These are phyloP conservation scores for Phalaenopsis hybrid DNA, from an alignment of 116 monocot species.

Conservation along the genomic window DNA sequence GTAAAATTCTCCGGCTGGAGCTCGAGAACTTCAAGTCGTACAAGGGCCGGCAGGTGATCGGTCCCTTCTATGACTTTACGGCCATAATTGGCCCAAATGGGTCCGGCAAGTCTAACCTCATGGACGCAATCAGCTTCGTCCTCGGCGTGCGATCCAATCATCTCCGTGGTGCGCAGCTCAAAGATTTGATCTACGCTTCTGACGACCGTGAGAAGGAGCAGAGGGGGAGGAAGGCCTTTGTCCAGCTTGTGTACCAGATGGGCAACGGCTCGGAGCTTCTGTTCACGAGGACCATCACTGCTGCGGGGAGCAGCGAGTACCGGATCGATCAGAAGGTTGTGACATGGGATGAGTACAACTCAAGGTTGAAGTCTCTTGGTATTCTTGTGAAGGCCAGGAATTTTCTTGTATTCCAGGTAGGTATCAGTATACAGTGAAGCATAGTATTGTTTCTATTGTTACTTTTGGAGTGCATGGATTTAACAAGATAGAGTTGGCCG, in stretches of 20 bases:
- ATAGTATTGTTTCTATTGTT: not conserved
- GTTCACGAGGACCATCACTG: constrained; percentile 79
- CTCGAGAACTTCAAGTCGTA: constrained; percentile 99
- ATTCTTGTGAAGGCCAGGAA: constrained; percentile 97
- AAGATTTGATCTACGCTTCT: constrained; percentile 79
- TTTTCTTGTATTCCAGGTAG: constrained; percentile 94
- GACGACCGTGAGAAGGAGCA: constrained; percentile 78
- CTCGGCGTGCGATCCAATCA: constrained; percentile 94
- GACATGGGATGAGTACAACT: constrained; percentile 79
- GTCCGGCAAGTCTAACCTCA: constrained; percentile 97
- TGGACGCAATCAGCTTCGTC: constrained; percentile 99
- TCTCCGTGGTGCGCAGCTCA: constrained; percentile 87
- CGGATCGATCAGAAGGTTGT: constrained; percentile 66
- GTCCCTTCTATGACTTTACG: constrained; percentile 94
- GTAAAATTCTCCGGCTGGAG: constrained; percentile 86
- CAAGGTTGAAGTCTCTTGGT: constrained; percentile 69
- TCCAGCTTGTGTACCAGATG: constrained; percentile 66
- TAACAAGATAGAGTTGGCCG: not conserved
- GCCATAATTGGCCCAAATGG: constrained; percentile 97
- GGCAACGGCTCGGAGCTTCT: constrained; percentile 45
- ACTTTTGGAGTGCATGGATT: not conserved
- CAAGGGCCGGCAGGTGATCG: constrained; percentile 85
- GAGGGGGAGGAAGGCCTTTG: constrained; percentile 77
- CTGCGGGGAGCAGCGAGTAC: constrained; percentile 78
- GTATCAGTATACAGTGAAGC: not conserved